A percentile compares a stretch with the other conserved stretches of the same genome.
phyloP scores from a whole-genome alignment of 257 asterid genomes.

The Solanum appendiculatum region DNA sequence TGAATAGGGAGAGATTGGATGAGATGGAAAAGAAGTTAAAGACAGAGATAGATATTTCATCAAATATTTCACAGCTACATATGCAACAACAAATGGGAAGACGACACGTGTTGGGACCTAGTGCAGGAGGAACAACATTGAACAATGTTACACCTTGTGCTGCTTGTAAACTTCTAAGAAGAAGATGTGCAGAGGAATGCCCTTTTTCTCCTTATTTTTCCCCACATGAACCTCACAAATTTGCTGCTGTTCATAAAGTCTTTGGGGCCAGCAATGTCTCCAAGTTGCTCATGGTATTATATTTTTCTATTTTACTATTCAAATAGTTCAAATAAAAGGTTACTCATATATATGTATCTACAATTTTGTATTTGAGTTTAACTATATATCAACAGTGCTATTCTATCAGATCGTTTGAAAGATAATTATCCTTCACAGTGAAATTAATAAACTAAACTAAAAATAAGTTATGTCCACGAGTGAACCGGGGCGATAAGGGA shows the following conservation, averaged over 20 bases:
- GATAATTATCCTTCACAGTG: neutral
- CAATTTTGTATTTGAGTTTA: neutral
- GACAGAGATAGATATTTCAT: slow-evolving; percentile 36
- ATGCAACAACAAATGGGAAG: slow-evolving; percentile 34
- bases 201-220: slow-evolving; percentile 90
- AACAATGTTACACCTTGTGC: slow-evolving; percentile 91
- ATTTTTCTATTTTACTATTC: no score
- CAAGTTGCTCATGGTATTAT: slow-evolving; percentile 76
- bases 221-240: slow-evolving; percentile 83
- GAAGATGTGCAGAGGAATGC: slow-evolving; percentile 92
- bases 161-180: slow-evolving; percentile 76
- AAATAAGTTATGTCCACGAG: neutral
- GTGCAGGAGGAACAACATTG: slow-evolving; percentile 28
- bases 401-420: neutral
- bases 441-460: neutral
- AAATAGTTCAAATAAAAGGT: no score
- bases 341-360: neutral
- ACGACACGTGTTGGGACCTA: slow-evolving; percentile 48
- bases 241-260: slow-evolving; percentile 90
- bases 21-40: slow-evolving; percentile 66
- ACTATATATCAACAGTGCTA: neutral
- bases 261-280: slow-evolving; percentile 96
- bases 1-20: slow-evolving; percentile 56
- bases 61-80: neutral
- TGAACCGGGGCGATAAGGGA: neutral